phyloP scores from a whole-genome alignment of 1,139 yeast species.

The Komagataea norvegica region DNA sequence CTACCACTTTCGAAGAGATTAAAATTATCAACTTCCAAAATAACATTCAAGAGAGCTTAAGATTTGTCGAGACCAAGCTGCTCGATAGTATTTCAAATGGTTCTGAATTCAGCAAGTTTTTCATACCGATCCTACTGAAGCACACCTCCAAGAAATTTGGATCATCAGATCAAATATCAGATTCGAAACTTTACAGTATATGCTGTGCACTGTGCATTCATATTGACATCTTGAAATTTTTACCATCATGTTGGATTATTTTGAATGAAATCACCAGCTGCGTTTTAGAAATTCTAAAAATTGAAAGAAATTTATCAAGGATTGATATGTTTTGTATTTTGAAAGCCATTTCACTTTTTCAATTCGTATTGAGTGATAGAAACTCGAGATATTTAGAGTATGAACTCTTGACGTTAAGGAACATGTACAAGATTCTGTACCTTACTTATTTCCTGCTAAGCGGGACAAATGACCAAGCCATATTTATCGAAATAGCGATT shows the following conservation, averaged over 20 bases:
- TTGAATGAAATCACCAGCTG: conserved; percentile 12
- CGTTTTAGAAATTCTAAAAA: conserved; percentile 7
- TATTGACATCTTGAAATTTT: conserved; percentile 11
- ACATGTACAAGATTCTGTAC: conserved; percentile 14
- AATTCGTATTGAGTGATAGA: conserved; percentile 14
- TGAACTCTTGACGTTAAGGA: conserved; percentile 14
- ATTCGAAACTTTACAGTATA: conserved; percentile 19
- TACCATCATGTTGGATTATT: conserved; percentile 19
- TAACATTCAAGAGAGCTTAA: conserved; percentile 14
- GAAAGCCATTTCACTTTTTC: conserved; percentile 14
- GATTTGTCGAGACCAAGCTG: conserved; percentile 12
- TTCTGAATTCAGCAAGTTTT: conserved; percentile 8
- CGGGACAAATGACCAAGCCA: conserved; percentile 18
- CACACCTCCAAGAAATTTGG: conserved; percentile 10
- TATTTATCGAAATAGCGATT: conserved; percentile 10
- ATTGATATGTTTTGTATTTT: conserved; percentile 20
- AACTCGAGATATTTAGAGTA: conserved; percentile 12
- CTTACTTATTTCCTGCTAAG: conserved; percentile 8
- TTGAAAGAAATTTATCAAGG: conserved; percentile 13
- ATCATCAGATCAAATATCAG: conserved; percentile 9
- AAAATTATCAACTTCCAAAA: conserved; percentile 13
- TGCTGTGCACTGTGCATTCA: conserved; percentile 20
- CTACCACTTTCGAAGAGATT: conserved; percentile 10
- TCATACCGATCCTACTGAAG: conserved; percentile 10
- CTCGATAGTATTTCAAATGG: conserved; percentile 5